These are phyloP conservation scores for Rubia yunnanensis DNA, from an alignment of 257 asterid species.

Conservation along the genomic window DNA sequence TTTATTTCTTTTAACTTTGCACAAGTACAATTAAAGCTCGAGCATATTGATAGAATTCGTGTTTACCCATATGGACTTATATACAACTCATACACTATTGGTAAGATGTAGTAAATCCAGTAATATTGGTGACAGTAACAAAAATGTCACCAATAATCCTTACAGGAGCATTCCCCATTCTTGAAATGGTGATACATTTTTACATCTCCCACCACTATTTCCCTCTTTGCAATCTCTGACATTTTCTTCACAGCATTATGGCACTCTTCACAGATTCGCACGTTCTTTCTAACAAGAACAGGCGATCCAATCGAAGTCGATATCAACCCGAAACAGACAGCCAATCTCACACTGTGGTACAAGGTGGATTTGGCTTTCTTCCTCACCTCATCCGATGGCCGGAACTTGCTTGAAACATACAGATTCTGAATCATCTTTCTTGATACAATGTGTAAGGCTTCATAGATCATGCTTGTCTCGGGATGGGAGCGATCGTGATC, in stretches of 20 bases:
- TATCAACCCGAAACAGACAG: slow-evolving; percentile 49
- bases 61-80: too few species aligned
- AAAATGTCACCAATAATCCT: slow-evolving; percentile 53
- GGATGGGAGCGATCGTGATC: slow-evolving; percentile 31
- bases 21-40: too few species aligned
- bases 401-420: slow-evolving; percentile 16
- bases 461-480: slow-evolving; percentile 22
- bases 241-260: slow-evolving; percentile 46
- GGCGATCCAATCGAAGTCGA: slow-evolving; percentile 34
- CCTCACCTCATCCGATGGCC: slow-evolving; percentile 21
- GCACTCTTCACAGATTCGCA: slow-evolving; percentile 52
- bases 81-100: too few species aligned
- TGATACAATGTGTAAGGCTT: slow-evolving; percentile 34
- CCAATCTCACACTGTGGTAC: slow-evolving; percentile 57
- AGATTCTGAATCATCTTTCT: slow-evolving; percentile 27
- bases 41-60: too few species aligned
- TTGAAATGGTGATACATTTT: slow-evolving; percentile 53
- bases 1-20: too few species aligned
- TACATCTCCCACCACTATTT: slow-evolving; percentile 50
- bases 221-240: slow-evolving; percentile 40
- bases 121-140: too few species aligned
- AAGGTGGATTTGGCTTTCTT: slow-evolving; percentile 19
- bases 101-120: background rate
- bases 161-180: slow-evolving; percentile 53
- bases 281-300: slow-evolving; percentile 48